phyloP scores from a whole-genome alignment of 2,329 filamentous ascomycete species.

The Sordariomycetes sp. region DNA sequence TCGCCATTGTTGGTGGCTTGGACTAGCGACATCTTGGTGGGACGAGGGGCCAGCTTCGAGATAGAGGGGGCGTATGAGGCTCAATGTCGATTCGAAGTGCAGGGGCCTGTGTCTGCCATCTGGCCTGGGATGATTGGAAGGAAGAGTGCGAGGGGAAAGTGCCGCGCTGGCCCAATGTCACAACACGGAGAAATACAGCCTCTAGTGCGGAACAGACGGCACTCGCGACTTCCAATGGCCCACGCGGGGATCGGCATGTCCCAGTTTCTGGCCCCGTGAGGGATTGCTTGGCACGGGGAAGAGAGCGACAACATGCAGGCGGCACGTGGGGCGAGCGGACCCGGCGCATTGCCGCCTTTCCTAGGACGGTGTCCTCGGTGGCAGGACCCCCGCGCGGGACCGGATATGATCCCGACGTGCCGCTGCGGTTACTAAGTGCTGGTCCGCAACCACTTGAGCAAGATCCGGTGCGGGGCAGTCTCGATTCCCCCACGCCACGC shows the following conservation, averaged over 20 bases:
- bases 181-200: neutral
- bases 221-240: neutral
- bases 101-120: neutral
- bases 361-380: neutral
- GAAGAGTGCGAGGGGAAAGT: neutral
- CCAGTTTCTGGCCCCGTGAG: neutral
- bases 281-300: neutral
- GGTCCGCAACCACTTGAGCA: neutral
- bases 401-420: neutral
- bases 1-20: conserved; percentile 31
- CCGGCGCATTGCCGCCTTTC: neutral
- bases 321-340: neutral
- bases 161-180: neutral
- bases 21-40: conserved; percentile 12
- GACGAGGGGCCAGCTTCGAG: neutral
- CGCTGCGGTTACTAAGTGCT: neutral
- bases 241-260: neutral
- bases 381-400: neutral
- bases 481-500: too few species aligned
- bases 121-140: neutral
- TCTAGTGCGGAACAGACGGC: neutral
- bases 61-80: neutral
- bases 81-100: neutral
- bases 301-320: neutral
- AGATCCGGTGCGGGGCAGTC: too few species aligned